Evolutionary conservation across 2,329 filamentous ascomycete genomes (phyloP).

Genomic region (Verticillium klebahnii): DNA sequence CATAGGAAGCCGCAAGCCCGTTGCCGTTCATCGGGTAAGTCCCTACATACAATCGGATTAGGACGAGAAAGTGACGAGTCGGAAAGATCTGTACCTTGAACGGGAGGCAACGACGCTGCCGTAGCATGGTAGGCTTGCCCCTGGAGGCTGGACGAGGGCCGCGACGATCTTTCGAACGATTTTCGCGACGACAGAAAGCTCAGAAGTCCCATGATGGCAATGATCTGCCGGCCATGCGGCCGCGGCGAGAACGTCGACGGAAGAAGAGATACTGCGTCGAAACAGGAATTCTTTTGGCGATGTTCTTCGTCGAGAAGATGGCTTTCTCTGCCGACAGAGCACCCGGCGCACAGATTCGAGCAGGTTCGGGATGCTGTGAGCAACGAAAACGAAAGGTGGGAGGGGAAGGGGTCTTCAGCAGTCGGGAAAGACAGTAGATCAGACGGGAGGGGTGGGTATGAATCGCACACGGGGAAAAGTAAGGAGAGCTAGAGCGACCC

Average conservation of each 20-base stretch:
- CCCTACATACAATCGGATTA: conserved; percentile 19
- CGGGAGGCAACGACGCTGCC: conserved; percentile 28
- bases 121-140: conserved; percentile 32
- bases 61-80: background rate
- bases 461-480: background rate
- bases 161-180: conserved; percentile 13
- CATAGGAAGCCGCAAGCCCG: conserved; percentile 27
- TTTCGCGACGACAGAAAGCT: conserved; percentile 25
- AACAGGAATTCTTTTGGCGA: background rate
- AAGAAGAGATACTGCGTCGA: conserved; percentile 1
- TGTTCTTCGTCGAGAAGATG: background rate
- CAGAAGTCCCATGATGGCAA: conserved; percentile 28
- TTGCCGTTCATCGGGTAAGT: conserved; percentile 36
- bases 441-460: background rate
- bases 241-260: background rate
- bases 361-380: background rate
- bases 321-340: background rate
- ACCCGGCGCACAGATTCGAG: background rate
- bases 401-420: background rate
- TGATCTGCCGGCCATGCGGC: conserved; percentile 6
- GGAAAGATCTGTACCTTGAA: conserved; percentile 23
- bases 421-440: background rate
- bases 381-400: background rate
- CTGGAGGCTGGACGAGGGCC: conserved; percentile 19
- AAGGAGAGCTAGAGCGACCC: background rate